Base-by-base conservation (phyloP, 306 rosid species). In the Chamaecrista fasciculata region DNA sequence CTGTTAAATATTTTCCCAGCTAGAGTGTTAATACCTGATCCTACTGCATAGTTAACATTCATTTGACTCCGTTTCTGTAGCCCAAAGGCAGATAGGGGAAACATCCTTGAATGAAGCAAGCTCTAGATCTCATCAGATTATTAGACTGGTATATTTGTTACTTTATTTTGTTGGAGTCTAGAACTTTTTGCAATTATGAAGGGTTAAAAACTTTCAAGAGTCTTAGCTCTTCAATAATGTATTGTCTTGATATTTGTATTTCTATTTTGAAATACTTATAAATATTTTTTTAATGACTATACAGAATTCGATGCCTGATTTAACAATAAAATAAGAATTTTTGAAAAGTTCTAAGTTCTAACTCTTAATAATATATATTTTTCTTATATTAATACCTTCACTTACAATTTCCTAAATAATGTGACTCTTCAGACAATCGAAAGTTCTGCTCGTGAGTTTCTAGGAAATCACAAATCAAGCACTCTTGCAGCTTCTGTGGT, bases 111-210 rank as follows among this genome's bases (percentile, higher is more conserved):
- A 94, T 83, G 98, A 90, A 88, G 90, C 81, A 75, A 94, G 98
- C 85, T 94, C 98, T 67, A 88, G 97, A 81, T 94, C 98, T 59
- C 98, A 94, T 85, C 97, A 90, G 84, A 94, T 94, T 82, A 85
- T 94, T 59, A 85, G 92, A 83, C 74, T 94, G 90, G 98, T 94
- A 86, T 14, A 71, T 42, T 34, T 34, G 23, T 40, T 62, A 36
- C 21, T 42, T 29, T 31, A 0, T 78, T 66, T 52, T 69, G 48
- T 68, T 10, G 44, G 31, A 47, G 44, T 18, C 28, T 21, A 62
- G 59, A 64, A 77, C 14, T 39, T 26, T 62, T 29, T 26, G 53
- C 15, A 43, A 46, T 37, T n/a, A n/a, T n/a, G n/a, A n/a, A n/a
- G n/a, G n/a, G n/a, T n/a, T n/a, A n/a, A n/a, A n/a, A n/a, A n/a